phyloP scores from a whole-genome alignment of 345 rosid species.

The Populus ilicifolia region DNA sequence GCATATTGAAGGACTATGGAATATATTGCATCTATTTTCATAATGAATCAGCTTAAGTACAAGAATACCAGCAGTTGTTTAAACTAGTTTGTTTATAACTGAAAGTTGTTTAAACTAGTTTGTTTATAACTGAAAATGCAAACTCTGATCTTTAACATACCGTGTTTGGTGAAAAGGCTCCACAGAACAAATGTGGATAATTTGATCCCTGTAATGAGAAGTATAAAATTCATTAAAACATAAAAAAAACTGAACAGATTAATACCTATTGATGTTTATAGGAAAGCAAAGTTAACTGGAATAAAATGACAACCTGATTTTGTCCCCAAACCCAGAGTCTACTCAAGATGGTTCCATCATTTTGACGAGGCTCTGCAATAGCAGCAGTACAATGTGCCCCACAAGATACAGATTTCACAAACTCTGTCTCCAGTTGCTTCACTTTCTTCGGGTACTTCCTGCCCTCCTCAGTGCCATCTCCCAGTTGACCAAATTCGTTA shows the following conservation, averaged over 20 bases:
- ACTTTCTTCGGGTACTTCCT: slow-evolving; percentile 78
- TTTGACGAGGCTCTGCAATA: slow-evolving; percentile 71
- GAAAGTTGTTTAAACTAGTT: background rate
- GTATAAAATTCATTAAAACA: background rate
- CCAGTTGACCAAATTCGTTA: slow-evolving; percentile 93
- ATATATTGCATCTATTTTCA: background rate
- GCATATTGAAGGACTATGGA: background rate
- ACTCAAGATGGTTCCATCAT: slow-evolving; percentile 65
- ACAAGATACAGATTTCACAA: slow-evolving; percentile 85
- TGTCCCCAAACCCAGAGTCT: slow-evolving; percentile 99
- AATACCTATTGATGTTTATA: too few relatives aligned
- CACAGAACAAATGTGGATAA: slow-evolving; percentile 77
- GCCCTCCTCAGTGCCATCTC: slow-evolving; percentile 91
- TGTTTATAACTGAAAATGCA: slow-evolving; percentile 1
- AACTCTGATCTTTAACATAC: slow-evolving; percentile 32
- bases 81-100: background rate
- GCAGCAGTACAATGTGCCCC: slow-evolving; percentile 94
- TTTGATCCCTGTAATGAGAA: slow-evolving; percentile 67
- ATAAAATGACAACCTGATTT: slow-evolving; percentile 58
- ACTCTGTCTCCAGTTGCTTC: slow-evolving; percentile 70
- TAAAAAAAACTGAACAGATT: background rate
- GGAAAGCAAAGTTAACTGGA: background rate
- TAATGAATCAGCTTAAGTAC: background rate
- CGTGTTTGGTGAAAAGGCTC: slow-evolving; percentile 67
- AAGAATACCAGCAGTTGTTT: background rate